A percentile compares a stretch with the other conserved stretches of the same genome.
Evolutionary conservation across 495 filamentous ascomycete species (phyloP).

Genomic region (Pyrenula aspistea): DNA sequence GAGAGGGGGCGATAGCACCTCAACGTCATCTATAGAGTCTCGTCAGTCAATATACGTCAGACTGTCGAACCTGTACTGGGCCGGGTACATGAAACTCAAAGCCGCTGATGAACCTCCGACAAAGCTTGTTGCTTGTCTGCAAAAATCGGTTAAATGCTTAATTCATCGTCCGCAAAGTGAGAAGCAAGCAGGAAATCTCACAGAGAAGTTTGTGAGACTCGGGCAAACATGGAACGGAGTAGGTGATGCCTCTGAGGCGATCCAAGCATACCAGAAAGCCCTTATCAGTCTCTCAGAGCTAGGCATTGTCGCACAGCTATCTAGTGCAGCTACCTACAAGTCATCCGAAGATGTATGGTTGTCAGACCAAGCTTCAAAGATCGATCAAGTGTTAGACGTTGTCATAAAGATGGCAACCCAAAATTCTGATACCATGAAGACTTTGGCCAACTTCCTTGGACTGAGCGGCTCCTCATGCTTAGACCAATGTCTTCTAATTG

Average conservation of each 20-base stretch:
- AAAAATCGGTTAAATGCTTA: conserved; percentile 35
- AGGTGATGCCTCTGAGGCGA: background rate
- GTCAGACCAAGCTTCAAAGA: background rate
- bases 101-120: conserved; percentile 23
- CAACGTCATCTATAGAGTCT: background rate
- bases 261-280: background rate
- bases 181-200: conserved; percentile 31
- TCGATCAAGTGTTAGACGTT: background rate
- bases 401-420: background rate
- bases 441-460: background rate
- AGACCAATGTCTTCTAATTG: background rate
- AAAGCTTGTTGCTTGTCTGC: conserved; percentile 29
- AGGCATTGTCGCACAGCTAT: background rate
- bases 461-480: background rate
- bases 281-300: background rate
- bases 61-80: conserved; percentile 72
- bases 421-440: background rate
- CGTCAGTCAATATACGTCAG: conserved; percentile 16
- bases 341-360: background rate
- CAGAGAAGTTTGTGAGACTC: conserved; percentile 43
- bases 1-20: background rate
- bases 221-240: conserved; percentile 22
- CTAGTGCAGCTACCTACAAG: background rate
- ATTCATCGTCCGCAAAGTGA: conserved; percentile 24
- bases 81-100: conserved; percentile 41